Conservation (phyloP, 768 basidiomycete species). For the Leccinum barrowsii region DNA sequence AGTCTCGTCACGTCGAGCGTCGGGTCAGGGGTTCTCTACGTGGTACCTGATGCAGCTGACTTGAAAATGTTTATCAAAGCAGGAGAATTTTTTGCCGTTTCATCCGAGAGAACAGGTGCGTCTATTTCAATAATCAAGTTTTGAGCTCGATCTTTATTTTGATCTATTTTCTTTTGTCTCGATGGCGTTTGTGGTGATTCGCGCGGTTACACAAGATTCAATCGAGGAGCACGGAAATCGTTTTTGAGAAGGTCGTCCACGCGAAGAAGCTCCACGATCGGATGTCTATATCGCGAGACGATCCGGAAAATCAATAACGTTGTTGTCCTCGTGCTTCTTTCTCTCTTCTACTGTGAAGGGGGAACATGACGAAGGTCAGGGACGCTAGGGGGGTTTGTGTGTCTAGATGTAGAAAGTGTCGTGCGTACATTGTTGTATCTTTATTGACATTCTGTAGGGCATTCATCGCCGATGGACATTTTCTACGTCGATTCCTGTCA, state of each 20-base stretch:
- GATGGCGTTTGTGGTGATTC: neutral
- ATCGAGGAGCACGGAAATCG: slow-evolving; percentile 17
- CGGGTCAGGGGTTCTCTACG: slow-evolving; percentile 11
- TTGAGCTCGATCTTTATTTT: neutral
- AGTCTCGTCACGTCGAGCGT: slow-evolving; percentile 15
- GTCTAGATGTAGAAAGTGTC: no score
- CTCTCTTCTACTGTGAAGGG: neutral
- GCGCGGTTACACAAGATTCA: slow-evolving; percentile 2
- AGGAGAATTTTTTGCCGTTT: slow-evolving; percentile 13
- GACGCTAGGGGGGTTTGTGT: no score
- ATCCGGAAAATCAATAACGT: neutral
- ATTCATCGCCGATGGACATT: neutral
- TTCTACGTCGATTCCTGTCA: neutral
- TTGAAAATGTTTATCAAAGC: neutral
- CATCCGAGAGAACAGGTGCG: slow-evolving; percentile 13
- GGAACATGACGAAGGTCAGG: neutral
- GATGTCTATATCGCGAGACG: slow-evolving; percentile 1
- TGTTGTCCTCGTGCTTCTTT: neutral
- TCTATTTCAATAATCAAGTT: neutral
- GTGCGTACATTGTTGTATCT: neutral
- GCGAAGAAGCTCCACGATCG: slow-evolving; percentile 14
- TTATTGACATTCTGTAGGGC: neutral
- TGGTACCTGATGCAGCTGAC: slow-evolving; percentile 10
- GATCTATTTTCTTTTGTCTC: neutral
- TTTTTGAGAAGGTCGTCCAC: slow-evolving; percentile 16